phyloP scores from a whole-genome alignment of 805 yeast genomes.

The Saccharomycopsis synnaedendra region DNA sequence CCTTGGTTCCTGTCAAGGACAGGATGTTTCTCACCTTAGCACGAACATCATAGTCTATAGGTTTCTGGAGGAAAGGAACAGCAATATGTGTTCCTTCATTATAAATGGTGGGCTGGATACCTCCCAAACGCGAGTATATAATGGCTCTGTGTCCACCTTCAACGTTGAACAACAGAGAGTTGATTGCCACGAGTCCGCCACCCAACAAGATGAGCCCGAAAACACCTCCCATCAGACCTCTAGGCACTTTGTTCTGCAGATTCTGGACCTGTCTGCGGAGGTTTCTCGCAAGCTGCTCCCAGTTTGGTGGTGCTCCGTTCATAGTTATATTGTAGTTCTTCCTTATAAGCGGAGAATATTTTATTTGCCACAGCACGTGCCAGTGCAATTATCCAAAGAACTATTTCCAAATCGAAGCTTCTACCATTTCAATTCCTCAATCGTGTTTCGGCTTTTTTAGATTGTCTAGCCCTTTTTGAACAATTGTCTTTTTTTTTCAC shows the following conservation, averaged over 20 bases:
- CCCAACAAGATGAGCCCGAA: constrained; percentile 52
- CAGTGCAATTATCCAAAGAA: no score
- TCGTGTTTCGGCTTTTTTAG: no score
- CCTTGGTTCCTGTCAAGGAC: constrained; percentile 95
- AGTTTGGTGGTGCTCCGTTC: constrained; percentile 18
- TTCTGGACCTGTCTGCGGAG: constrained; percentile 26
- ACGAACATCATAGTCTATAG: constrained; percentile 86
- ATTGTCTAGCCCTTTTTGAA: no score
- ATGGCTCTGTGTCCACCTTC: constrained; percentile 99
- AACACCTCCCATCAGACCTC: constrained; percentile 32
- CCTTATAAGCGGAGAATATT: no score
- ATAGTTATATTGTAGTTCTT: background rate
- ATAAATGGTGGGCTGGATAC: constrained; percentile 73
- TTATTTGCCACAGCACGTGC: no score
- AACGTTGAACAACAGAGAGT: constrained; percentile 64
- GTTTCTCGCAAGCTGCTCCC: constrained; percentile 30
- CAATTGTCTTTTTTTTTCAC: no score
- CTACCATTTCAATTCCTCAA: no score
- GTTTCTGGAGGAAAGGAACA: constrained; percentile 91
- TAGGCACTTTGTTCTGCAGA: constrained; percentile 20
- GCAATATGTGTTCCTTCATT: constrained; percentile 93
- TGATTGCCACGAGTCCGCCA: constrained; percentile 41
- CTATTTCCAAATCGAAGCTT: no score
- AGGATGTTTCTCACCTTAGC: constrained; percentile 96
- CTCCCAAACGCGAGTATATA: constrained; percentile 77